A percentile compares a stretch with the other conserved stretches of the same genome.
Evolutionary conservation across 169 alveolate genomes (phyloP).

Genomic region (Plasmodium knowlesi): DNA sequence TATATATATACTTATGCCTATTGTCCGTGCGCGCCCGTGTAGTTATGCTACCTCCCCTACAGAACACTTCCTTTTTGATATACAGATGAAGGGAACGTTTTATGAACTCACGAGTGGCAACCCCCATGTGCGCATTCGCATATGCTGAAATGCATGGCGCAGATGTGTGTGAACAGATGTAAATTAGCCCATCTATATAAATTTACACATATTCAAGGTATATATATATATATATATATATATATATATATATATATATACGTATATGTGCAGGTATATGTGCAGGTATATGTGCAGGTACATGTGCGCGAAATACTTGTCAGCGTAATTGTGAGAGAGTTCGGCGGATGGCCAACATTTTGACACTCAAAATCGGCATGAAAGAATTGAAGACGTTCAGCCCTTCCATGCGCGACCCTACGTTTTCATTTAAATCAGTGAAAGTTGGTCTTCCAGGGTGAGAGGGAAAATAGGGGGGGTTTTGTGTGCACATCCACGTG

Average conservation of each 20-base stretch:
- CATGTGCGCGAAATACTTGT: neutral
- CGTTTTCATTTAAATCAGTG: neutral
- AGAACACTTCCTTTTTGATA: constrained; percentile 11
- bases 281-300: neutral
- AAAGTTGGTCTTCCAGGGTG: neutral
- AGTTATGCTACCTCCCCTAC: neutral
- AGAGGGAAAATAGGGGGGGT: neutral
- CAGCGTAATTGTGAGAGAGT: neutral
- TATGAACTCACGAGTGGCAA: neutral
- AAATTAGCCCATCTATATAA: neutral
- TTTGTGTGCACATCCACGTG: neutral
- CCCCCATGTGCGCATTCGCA: neutral
- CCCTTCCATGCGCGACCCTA: neutral
- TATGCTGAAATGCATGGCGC: neutral
- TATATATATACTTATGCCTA: neutral
- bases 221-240: neutral
- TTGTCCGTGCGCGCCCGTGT: neutral
- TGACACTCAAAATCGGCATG: neutral
- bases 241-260: neutral
- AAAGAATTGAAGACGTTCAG: neutral
- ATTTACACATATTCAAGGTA: neutral
- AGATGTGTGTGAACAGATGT: neutral
- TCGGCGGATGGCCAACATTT: neutral
- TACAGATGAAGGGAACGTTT: constrained; percentile 12
- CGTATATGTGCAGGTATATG: neutral